Conservation (phyloP, 495 filamentous ascomycete species). For the Penicillium atrosanguineum region DNA sequence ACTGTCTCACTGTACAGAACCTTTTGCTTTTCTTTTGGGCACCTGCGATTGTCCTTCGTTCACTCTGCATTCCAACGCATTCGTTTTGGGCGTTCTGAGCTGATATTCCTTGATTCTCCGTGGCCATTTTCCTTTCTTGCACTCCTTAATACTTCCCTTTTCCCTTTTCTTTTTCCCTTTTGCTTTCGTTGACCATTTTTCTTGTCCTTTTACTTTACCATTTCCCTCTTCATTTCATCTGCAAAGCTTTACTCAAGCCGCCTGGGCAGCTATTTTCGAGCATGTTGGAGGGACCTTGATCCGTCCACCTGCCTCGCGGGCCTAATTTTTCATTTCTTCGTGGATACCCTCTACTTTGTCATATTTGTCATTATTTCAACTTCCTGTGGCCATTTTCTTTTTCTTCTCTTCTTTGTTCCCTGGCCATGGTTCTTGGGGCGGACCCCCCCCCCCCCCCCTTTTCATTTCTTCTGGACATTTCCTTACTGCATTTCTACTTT, state of each 20-base stretch:
- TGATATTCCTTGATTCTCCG: conserved; percentile 3
- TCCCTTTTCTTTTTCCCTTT: conserved; percentile 8
- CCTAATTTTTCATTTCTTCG: conserved; percentile 28
- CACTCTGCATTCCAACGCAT: conserved; percentile 17
- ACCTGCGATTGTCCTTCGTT: neutral
- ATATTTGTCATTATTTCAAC: conserved; percentile 7
- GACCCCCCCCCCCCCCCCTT: conserved; percentile 4
- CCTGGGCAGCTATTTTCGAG: conserved; percentile 31
- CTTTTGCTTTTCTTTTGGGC: neutral
- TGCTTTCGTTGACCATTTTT: neutral
- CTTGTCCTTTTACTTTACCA: conserved; percentile 1
- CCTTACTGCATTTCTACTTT: conserved; percentile 12
- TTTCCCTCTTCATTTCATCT: conserved; percentile 6
- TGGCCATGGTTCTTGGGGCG: conserved; percentile 12
- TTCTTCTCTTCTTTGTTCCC: conserved; percentile 4
- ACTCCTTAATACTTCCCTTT: conserved; percentile 7
- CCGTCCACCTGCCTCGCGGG: conserved; percentile 18
- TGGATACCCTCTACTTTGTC: conserved; percentile 28
- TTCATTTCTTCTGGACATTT: conserved; percentile 17
- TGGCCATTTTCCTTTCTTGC: conserved; percentile 9
- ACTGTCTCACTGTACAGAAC: conserved; percentile 6
- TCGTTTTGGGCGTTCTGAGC: conserved; percentile 22
- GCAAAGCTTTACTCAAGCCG: conserved; percentile 16
- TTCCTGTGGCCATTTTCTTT: conserved; percentile 8
- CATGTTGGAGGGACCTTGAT: conserved; percentile 5